A percentile compares a stretch with the other conserved stretches of the same genome.
phyloP scores from a whole-genome alignment of 2,329 filamentous ascomycete genomes.

The Aureobasidium vineae region DNA sequence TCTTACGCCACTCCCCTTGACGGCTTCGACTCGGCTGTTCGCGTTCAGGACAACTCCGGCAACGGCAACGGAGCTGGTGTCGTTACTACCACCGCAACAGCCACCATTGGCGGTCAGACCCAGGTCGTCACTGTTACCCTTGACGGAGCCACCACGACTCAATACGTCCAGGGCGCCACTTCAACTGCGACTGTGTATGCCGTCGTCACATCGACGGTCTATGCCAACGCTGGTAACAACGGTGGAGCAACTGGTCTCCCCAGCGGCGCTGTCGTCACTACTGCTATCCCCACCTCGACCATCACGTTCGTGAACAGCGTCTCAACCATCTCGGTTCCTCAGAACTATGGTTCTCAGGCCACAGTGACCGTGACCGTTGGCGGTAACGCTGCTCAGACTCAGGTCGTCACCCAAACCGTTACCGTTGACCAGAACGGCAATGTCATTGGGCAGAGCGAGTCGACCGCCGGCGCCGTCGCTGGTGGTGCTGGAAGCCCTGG shows the following conservation, averaged over 20 bases:
- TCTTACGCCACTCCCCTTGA: background rate
- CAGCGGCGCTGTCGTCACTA: background rate
- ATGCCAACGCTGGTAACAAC: background rate
- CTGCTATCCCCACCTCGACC: background rate
- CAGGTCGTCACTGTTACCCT: background rate
- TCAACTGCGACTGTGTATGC: background rate
- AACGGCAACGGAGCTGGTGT: background rate
- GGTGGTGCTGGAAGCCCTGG: background rate
- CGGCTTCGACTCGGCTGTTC: conserved; percentile 12
- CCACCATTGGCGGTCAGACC: conserved; percentile 28
- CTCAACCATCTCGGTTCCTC: background rate
- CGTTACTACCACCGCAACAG: background rate
- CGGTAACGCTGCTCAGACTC: background rate
- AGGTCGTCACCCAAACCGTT: background rate
- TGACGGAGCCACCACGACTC: conserved; percentile 28
- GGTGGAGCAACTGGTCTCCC: background rate
- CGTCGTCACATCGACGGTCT: background rate
- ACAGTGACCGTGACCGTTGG: background rate
- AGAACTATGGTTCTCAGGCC: background rate
- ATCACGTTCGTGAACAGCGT: background rate
- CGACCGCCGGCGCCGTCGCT: background rate
- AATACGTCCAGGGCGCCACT: background rate
- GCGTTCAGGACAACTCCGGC: background rate
- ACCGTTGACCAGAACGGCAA: conserved; percentile 11
- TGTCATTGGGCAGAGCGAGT: background rate